Evolutionary conservation across 2,329 filamentous ascomycete species (phyloP).

Genomic region (Penicillium sp.): DNA sequence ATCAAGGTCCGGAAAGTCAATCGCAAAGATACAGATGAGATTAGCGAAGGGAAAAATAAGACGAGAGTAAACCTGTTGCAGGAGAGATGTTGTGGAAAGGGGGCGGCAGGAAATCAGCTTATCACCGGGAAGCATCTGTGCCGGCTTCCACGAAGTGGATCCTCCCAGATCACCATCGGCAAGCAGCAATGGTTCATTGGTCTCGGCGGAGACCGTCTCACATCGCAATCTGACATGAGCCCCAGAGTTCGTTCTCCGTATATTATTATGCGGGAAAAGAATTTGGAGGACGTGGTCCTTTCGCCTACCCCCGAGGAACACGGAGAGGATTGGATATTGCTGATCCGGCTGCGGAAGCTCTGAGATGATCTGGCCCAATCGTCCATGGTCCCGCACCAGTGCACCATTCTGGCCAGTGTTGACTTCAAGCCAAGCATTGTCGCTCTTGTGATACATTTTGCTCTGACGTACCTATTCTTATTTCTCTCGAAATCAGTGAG

Average conservation of each 20-base stretch:
- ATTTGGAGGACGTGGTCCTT: slow-evolving; percentile 4
- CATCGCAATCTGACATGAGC: not conserved
- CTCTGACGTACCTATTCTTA: too few relatives aligned
- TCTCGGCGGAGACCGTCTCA: slow-evolving; percentile 4
- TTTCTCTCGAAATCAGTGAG: too few relatives aligned
- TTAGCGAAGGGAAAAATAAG: slow-evolving; percentile 11
- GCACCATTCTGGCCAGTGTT: not conserved
- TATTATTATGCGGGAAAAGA: slow-evolving; percentile 15
- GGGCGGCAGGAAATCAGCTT: not conserved
- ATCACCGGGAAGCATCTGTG: not conserved
- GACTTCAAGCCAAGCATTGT: not conserved
- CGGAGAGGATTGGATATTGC: slow-evolving; percentile 3
- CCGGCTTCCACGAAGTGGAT: not conserved
- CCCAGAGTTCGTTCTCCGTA: slow-evolving; percentile 6
- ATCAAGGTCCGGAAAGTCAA: not conserved
- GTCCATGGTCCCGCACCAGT: slow-evolving; percentile 8
- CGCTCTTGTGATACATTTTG: too few relatives aligned
- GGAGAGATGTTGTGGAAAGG: not conserved
- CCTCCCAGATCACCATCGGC: not conserved
- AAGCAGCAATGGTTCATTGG: slow-evolving; percentile 7
- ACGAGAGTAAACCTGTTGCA: slow-evolving; percentile 2
- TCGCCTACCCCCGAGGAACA: slow-evolving; percentile 3
- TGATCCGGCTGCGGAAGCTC: not conserved
- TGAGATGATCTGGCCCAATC: slow-evolving; percentile 3
- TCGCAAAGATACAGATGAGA: slow-evolving; percentile 9